Evolutionary conservation across 306 rosid genomes (phyloP), one percentile per base, ranked within the genome.

Genomic region (Pterocarpus santalinus): DNA sequence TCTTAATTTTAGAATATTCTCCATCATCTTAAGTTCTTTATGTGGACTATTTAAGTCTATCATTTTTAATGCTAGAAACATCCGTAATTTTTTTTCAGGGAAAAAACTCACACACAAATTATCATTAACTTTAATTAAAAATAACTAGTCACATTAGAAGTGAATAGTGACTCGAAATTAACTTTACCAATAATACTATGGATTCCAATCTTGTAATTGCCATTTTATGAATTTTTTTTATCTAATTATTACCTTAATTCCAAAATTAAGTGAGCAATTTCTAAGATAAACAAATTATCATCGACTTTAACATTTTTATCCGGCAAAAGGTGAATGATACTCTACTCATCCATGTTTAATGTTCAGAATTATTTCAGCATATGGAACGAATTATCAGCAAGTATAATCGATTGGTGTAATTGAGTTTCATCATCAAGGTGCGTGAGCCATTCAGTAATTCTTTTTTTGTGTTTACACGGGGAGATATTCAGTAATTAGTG

Each of bases 281-380:
- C 47, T 7, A 43, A 43, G 2, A 8, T 43, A 17, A 1, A 33
- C 39, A 5, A 68, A 78, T 33, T 34, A 41, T 41, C 46, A 66
- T 68, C 62, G 63, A 46, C n/a, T 12, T 51, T 17, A 11, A 16
- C 73, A 53, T 70, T 62, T 10, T 79, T 14, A 5, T 4, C 5
- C 1, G 53, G 58, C 58, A n/a, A 76, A 71, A 62, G 38, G 22
- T 49, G 39, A 80, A 75, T 80, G 61, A 76, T 22, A 22, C 28
- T 22, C 28, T 66, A 28, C 58, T 22, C 55, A 55, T 10, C 55
- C 75, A 73, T 72, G 76, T 76, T 69, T 75, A 56, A 65, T 53
- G 71, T 70, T 65, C 28, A 22, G 32, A 57, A 83, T 80, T 34
- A 72, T 66, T 80, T 86, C 65, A 83, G 64, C 79, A 28, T 32